phyloP scores from a whole-genome alignment of 192 early-diverging fungal genomes.

The Dimargaris cristalligena region DNA sequence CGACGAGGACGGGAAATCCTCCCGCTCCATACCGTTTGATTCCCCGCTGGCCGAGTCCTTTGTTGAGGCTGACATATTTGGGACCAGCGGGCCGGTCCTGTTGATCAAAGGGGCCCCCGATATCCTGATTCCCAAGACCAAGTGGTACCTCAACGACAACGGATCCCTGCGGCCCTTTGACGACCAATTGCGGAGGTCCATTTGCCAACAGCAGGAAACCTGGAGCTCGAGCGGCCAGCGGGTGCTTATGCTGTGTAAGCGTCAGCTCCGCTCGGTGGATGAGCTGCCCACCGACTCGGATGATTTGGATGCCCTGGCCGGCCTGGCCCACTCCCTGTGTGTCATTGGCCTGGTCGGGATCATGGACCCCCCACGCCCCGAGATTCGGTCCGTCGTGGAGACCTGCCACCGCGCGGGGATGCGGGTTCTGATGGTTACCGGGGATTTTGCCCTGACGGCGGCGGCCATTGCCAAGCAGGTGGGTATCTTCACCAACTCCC shows the following conservation, averaged over 20 bases:
- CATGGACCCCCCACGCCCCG: slow-evolving; percentile 68
- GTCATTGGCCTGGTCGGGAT: slow-evolving; percentile 62
- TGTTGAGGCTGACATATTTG: slow-evolving; percentile 11
- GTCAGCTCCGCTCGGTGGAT: slow-evolving; percentile 11
- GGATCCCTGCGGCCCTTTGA: slow-evolving; percentile 25
- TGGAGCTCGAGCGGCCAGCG: slow-evolving; percentile 42
- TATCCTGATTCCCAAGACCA: slow-evolving; percentile 37
- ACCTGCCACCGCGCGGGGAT: slow-evolving; percentile 43
- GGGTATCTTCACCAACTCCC: slow-evolving; percentile 41
- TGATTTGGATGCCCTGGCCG: slow-evolving; percentile 18
- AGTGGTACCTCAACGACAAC: slow-evolving; percentile 20
- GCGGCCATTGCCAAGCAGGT: slow-evolving; percentile 59
- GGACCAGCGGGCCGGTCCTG: slow-evolving; percentile 17
- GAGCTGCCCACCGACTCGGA: slow-evolving; percentile 14
- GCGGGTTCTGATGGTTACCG: slow-evolving; percentile 74
- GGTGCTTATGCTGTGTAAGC: slow-evolving; percentile 28
- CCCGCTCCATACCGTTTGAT: not conserved
- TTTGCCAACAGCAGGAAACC: slow-evolving; percentile 24
- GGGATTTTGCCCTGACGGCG: slow-evolving; percentile 63
- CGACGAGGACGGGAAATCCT: not conserved
- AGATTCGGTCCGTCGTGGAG: slow-evolving; percentile 42
- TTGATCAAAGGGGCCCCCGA: slow-evolving; percentile 74
- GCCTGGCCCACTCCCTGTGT: slow-evolving; percentile 29
- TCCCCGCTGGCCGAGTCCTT: not conserved
- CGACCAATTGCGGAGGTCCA: slow-evolving; percentile 14